Conservation (phyloP, 2,329 filamentous ascomycete species). For the Claviceps fusiformis region DNA sequence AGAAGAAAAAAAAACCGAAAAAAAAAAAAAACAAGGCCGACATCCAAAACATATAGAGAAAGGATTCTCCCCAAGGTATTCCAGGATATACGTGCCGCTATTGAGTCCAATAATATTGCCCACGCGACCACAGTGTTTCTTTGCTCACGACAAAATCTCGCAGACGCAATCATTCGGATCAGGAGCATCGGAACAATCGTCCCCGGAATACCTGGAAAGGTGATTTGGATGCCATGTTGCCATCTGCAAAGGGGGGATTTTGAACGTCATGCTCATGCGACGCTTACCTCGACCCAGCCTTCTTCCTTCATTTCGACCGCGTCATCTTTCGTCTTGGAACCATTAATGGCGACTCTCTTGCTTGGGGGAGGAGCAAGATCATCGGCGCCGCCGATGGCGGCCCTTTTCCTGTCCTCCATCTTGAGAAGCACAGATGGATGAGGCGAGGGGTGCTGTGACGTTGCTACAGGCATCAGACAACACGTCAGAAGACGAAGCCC, state of each 20-base stretch:
- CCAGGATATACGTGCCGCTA: background rate
- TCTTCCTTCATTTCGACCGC: slow-evolving; percentile 43
- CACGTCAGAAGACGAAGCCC: slow-evolving; percentile 15
- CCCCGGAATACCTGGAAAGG: slow-evolving; percentile 2
- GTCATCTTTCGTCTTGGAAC: slow-evolving; percentile 45
- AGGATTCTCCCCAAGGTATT: background rate
- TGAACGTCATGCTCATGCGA: slow-evolving; percentile 20
- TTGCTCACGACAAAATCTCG: slow-evolving; percentile 1
- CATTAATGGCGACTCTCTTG: slow-evolving; percentile 87
- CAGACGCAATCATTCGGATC: background rate
- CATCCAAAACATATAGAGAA: background rate
- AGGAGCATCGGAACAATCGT: background rate
- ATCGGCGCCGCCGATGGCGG: slow-evolving; percentile 65
- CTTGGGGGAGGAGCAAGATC: slow-evolving; percentile 76
- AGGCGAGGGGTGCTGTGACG: slow-evolving; percentile 54
- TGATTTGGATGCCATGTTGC: slow-evolving; percentile 3
- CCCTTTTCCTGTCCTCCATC: slow-evolving; percentile 99
- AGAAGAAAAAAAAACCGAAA: background rate
- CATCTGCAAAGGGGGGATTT: slow-evolving; percentile 5
- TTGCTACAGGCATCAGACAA: slow-evolving; percentile 78
- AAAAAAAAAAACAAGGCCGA: background rate
- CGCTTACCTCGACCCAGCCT: slow-evolving; percentile 53
- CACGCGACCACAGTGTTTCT: slow-evolving; percentile 1
- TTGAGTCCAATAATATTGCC: background rate
- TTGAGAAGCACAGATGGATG: slow-evolving; percentile 74